Evolutionary conservation across 306 rosid species (phyloP).

Genomic region (Acacia melanoxylon): DNA sequence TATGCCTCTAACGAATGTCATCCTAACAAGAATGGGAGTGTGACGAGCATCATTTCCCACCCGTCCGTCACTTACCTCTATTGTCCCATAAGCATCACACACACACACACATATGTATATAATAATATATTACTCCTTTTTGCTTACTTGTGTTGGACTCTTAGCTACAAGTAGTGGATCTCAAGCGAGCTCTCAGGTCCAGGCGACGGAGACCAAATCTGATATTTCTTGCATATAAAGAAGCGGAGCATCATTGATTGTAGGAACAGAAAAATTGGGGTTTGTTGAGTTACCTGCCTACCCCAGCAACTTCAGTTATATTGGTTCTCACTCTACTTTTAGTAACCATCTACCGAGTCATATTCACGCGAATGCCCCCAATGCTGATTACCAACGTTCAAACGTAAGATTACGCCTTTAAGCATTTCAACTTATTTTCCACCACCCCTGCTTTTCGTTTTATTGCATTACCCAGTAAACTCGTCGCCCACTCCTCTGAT

Average conservation of each 20-base stretch:
- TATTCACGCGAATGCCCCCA: neutral
- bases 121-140: constrained; percentile 10
- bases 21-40: constrained; percentile 7
- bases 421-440: too few species aligned
- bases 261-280: constrained; percentile 36
- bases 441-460: neutral
- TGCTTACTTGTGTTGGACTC: constrained; percentile 79
- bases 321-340: neutral
- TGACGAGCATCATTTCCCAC: constrained; percentile 32
- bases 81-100: constrained; percentile 50
- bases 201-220: constrained; percentile 39
- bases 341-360: neutral
- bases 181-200: constrained; percentile 51
- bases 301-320: constrained; percentile 22
- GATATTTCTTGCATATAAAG: constrained; percentile 59
- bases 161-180: constrained; percentile 51
- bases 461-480: neutral
- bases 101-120: neutral
- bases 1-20: constrained; percentile 43
- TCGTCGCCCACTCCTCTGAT: too few species aligned
- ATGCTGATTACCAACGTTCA: too few species aligned
- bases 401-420: too few species aligned
- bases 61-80: constrained; percentile 64
- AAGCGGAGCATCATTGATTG: constrained; percentile 58
- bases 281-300: constrained; percentile 42